Evolutionary conservation across 1,284 basidiomycete genomes (phyloP).

Genomic region (Boletellus deceptivus): DNA sequence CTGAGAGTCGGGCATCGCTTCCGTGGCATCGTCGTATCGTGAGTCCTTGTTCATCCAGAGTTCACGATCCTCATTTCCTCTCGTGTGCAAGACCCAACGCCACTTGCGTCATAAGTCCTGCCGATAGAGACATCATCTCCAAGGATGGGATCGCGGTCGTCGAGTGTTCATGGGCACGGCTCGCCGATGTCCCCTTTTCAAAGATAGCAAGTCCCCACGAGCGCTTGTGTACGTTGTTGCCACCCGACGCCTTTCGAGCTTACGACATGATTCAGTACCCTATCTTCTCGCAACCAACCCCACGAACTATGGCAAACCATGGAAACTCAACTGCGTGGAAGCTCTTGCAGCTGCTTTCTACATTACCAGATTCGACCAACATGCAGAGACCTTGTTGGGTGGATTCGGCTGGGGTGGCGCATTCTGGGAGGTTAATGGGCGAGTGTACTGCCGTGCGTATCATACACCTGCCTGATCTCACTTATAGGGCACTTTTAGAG

Average conservation of each 20-base stretch:
- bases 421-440: constrained; percentile 85
- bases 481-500: constrained; percentile 57
- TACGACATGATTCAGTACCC: constrained; percentile 58
- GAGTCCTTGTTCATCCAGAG: constrained; percentile 33
- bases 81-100: constrained; percentile 73
- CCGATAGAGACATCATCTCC: constrained; percentile 80
- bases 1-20: constrained; percentile 86
- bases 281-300: constrained; percentile 92
- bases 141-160: constrained; percentile 88
- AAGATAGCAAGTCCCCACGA: constrained; percentile 95
- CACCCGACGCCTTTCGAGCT: background rate
- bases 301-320: constrained; percentile 94
- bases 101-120: constrained; percentile 76
- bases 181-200: constrained; percentile 91
- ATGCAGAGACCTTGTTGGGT: constrained; percentile 73
- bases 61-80: constrained; percentile 1
- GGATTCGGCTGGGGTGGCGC: constrained; percentile 88
- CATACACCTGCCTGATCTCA: background rate
- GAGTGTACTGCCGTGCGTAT: constrained; percentile 3
- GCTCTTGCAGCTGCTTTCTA: constrained; percentile 92
- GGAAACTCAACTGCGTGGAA: constrained; percentile 89
- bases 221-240: constrained; percentile 66
- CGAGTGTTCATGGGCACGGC: constrained; percentile 95
- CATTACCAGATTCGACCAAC: constrained; percentile 80
- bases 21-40: constrained; percentile 92